Evolutionary conservation across 1,139 yeast genomes (phyloP).

Genomic region (Taiozyma sp.): DNA sequence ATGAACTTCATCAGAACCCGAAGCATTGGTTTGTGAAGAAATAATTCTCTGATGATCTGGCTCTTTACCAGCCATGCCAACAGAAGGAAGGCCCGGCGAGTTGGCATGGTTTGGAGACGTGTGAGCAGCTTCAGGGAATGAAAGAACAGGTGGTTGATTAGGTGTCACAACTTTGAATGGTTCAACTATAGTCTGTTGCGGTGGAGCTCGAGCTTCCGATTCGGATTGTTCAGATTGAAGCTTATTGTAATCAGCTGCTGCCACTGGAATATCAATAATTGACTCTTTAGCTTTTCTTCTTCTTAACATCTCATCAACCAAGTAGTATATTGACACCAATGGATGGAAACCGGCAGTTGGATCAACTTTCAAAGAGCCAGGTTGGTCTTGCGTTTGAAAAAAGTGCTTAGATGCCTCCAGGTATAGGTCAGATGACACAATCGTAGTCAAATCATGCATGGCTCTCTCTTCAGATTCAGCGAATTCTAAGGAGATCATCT

Average conservation of each 20-base stretch:
- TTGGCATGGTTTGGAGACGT: constrained; percentile 40
- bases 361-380: constrained; percentile 25
- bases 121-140: constrained; percentile 70
- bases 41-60: constrained; percentile 21
- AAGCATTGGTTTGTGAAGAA: constrained; percentile 12
- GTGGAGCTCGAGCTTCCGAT: constrained; percentile 2
- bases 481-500: constrained; percentile 77
- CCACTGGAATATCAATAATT: constrained; percentile 18
- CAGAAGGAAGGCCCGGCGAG: constrained; percentile 19
- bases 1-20: constrained; percentile 17
- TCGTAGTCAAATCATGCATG: constrained; percentile 47
- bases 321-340: constrained; percentile 74
- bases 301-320: constrained; percentile 79
- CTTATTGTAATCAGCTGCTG: constrained; percentile 17
- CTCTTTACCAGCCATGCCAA: neutral
- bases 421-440: constrained; percentile 68
- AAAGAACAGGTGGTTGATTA: constrained; percentile 32
- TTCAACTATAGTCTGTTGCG: neutral
- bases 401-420: constrained; percentile 61
- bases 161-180: constrained; percentile 22
- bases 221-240: constrained; percentile 17
- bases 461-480: constrained; percentile 63
- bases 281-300: constrained; percentile 57
- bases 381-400: constrained; percentile 34
- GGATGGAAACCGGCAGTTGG: constrained; percentile 95